These are phyloP conservation scores for Hypomontagnella monticulosa DNA, from an alignment of 495 filamentous ascomycete genomes.

Conservation along the genomic window DNA sequence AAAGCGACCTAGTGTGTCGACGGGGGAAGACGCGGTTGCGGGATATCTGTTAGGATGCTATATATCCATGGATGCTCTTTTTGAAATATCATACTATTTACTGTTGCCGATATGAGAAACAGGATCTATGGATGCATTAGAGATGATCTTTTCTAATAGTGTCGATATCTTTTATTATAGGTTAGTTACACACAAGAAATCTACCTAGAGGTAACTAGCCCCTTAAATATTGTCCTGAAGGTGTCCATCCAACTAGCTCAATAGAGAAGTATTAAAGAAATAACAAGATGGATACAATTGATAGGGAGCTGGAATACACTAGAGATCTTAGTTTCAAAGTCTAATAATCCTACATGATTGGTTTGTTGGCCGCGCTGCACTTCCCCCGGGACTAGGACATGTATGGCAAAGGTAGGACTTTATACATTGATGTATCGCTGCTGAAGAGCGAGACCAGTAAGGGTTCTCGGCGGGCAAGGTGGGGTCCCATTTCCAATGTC, in stretches of 20 bases:
- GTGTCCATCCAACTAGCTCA: not conserved
- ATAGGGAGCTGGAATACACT: not conserved
- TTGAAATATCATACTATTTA: not conserved
- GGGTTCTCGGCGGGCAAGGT: slow-evolving; percentile 10
- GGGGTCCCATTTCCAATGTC: slow-evolving; percentile 13
- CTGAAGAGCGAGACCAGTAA: not conserved
- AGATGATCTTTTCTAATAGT: not conserved
- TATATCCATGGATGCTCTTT: not conserved
- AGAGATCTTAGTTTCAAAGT: slow-evolving; percentile 14
- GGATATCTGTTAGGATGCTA: slow-evolving; percentile 10
- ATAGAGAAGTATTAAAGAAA: no score
- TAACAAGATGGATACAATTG: not conserved
- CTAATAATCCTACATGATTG: slow-evolving; percentile 29
- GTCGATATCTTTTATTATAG: not conserved
- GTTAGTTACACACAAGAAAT: not conserved
- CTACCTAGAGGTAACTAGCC: not conserved
- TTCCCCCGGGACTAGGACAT: no score
- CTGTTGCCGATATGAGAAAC: not conserved
- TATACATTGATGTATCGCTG: not conserved
- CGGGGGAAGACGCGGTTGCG: slow-evolving; percentile 21
- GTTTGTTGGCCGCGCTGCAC: not conserved
- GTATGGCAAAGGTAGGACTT: slow-evolving; percentile 5
- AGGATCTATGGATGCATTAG: no score
- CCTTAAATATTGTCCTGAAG: no score
- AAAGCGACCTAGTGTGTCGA: slow-evolving; percentile 29